Evolutionary conservation across 179 eudicot species (phyloP).

Genomic region (Heliamphora pulchella): DNA sequence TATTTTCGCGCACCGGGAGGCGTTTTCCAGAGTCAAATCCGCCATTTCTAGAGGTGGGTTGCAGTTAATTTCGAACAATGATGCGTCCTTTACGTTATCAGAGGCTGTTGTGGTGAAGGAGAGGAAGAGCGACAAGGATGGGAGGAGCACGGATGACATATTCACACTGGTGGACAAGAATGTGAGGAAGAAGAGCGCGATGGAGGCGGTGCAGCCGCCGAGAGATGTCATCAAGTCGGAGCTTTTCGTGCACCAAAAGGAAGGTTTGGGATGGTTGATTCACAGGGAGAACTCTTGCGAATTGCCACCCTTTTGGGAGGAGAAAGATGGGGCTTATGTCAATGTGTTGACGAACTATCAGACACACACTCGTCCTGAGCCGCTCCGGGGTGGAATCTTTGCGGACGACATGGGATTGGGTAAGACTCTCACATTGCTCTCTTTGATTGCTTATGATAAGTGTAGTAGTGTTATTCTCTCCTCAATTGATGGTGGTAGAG

Average conservation of each 20-base stretch:
- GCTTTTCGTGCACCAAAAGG: constrained; percentile 74
- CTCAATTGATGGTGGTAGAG: constrained; percentile 12
- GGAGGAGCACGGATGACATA: constrained; percentile 64
- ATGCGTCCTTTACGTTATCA: constrained; percentile 47
- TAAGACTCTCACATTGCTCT: constrained; percentile 77
- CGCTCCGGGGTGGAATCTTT: constrained; percentile 81
- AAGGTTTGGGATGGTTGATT: constrained; percentile 79
- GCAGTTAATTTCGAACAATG: constrained; percentile 38
- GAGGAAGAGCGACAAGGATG: constrained; percentile 32
- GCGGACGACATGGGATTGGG: constrained; percentile 99
- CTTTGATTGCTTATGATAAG: constrained; percentile 77
- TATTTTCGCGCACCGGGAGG: constrained; percentile 45
- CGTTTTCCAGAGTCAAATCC: constrained; percentile 28
- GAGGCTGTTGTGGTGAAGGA: constrained; percentile 61
- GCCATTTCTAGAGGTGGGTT: constrained; percentile 45
- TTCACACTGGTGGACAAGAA: constrained; percentile 57
- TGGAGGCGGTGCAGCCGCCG: constrained; percentile 57
- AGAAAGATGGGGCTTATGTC: constrained; percentile 45
- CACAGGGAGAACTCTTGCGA: constrained; percentile 57
- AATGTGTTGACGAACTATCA: constrained; percentile 66
- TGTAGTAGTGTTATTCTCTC: constrained; percentile 4
- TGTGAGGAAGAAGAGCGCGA: constrained; percentile 31
- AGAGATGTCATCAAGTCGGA: constrained; percentile 48
- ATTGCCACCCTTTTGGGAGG: constrained; percentile 91
- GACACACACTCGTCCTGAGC: constrained; percentile 53